Evolutionary conservation across 208 protist species (phyloP), one percentile per base, ranked within the genome.

Genomic region (Angomonas ambiguus): DNA sequence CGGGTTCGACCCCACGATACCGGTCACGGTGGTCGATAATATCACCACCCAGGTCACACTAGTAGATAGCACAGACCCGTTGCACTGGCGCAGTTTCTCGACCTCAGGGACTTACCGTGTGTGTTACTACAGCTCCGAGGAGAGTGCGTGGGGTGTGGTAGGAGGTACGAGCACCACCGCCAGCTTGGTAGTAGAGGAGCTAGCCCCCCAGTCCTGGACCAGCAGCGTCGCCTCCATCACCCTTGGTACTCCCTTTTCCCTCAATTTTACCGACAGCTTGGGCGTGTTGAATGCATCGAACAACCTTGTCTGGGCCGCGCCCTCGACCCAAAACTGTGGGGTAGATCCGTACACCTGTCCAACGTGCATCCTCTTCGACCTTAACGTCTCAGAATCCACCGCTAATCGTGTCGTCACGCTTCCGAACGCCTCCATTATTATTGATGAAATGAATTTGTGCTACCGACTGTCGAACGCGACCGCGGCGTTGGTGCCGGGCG

Each of bases 51-150:
- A 27, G 18, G 57, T 88, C 24, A 87, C 75, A 8, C 77, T 88
- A 22, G 59, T 72, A 25, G 90, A 95, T 66, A 72, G 41, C 49
- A 92, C 84, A 8, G 91, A 93, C 66, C 11, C 69, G 1, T 65
- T 90, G n/a, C 27, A 48, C 28, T 94, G 93, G 67, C 82, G 85
- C 65, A 93, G 86, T 74, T 96, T 96, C 80, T 82, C 79, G 65
- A 31, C 49, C 1, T 70, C 67, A 3, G 87, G 87, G 16, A 41
- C 13, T 28, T 93, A 83, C 66, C 75, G 74, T 2, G 84, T 92
- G 49, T 96, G 91, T 76, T 96, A 96, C 73, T 92, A 82, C 73
- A 93, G 77, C 71, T 69, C 74, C 2, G 48, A 41, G 41, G 88
- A 92, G 68, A 51, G 34, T 25, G 60, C 57, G 49, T 96, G 91